Base-by-base conservation (phyloP, 2,329 filamentous ascomycete species). In the Aspergillus sp. region DNA sequence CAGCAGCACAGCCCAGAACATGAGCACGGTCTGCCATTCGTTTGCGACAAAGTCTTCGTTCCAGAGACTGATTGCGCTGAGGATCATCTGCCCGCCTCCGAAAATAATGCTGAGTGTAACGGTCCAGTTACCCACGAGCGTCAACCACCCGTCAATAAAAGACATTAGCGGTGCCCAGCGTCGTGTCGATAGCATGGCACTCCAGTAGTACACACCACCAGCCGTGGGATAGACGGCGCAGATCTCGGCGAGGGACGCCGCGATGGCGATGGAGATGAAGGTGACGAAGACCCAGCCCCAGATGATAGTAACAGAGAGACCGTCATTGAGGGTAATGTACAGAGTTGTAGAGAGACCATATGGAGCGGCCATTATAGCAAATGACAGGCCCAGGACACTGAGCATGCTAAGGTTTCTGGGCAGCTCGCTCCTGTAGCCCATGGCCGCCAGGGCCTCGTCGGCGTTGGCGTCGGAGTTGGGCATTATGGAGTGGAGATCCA, bases 341-440 rank as follows among this genome's bases (percentile, higher is more conserved):
- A 90, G 78, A 1, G 87, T 90, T 15, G 88, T 90, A 24, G 80
- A 84, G 35, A 90, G 77, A 35, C 87, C 87, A 63, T 86, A 89
- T 0, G 86, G 86, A 12, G 86, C 86, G 11, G 87, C 87, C 86
- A 90, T 90, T 71, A 91, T 90, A 50, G 87, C 88, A 68, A 90
- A 90, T 43, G 86, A 81, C 74, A 87, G 67, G 52, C 88, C 88
- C 43, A 90, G 77, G 24, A 90, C 84, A 67, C 84, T 87, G 66
- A 90, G 73, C 86, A 90, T 90, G 69, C 83, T 86, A 62, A 90
- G 71, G 64, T 84, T 86, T 59, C 87, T 80, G 14, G 87, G 86
- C 43, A 90, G 69, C 69, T 90, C 87, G 53, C 81, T 79, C 73
- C 83, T 84, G 78, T 90, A 90, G 51, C 87, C 87, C 85, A 90